Evolutionary conservation across 768 basidiomycete species (phyloP).

Genomic region (Suillus sp.): DNA sequence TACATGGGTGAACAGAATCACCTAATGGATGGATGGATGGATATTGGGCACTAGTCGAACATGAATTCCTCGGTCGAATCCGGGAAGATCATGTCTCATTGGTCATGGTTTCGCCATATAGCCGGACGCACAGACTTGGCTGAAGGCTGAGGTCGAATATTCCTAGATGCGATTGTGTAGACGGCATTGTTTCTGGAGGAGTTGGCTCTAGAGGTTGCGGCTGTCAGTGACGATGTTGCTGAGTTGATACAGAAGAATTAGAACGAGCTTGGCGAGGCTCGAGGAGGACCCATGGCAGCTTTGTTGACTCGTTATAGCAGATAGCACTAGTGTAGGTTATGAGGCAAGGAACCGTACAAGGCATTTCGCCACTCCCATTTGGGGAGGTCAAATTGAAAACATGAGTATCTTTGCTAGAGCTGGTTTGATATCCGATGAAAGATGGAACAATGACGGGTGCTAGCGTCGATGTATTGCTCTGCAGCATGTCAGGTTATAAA

Average conservation of each 20-base stretch:
- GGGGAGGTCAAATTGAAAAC: not conserved
- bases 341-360: constrained; percentile 1
- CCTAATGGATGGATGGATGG: not conserved
- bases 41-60: not conserved
- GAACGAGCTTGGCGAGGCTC: constrained; percentile 45
- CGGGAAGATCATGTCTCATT: constrained; percentile 54
- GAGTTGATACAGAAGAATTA: constrained; percentile 26
- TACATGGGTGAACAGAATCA: not conserved
- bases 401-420: too few species aligned
- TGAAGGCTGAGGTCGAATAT: constrained; percentile 79
- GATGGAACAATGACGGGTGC: not conserved
- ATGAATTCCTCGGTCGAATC: not conserved
- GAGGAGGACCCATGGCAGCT: not conserved
- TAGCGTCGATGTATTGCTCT: not conserved
- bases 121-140: constrained; percentile 62
- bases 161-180: constrained; percentile 37
- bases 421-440: not conserved
- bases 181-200: constrained; percentile 17
- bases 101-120: constrained; percentile 51
- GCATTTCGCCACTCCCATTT: not conserved
- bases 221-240: constrained; percentile 6
- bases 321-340: constrained; percentile 9
- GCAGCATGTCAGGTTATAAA: not conserved
- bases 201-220: constrained; percentile 10
- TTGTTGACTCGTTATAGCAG: not conserved